phyloP scores from a whole-genome alignment of 73 alveolate species.

The Paramecium biaurelia region DNA sequence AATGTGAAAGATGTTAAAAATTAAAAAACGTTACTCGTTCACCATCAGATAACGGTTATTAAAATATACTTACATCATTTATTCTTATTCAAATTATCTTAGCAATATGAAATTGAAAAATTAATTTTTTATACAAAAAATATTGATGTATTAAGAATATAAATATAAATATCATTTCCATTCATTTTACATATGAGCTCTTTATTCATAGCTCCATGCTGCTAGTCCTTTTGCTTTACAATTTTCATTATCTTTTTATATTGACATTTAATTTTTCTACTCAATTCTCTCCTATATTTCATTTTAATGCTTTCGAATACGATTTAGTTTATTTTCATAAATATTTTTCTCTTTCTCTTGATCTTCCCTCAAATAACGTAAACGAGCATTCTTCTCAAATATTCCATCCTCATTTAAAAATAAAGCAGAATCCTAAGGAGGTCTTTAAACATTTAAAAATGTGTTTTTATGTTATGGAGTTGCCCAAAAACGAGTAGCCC shows the following conservation, averaged over 20 bases:
- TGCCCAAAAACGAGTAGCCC: slow-evolving; percentile 55
- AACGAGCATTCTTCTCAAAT: slow-evolving; percentile 54
- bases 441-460: slow-evolving; percentile 49
- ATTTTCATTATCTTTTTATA: slow-evolving; percentile 46
- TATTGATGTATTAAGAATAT: neutral
- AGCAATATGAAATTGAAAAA: neutral
- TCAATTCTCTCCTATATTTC: slow-evolving; percentile 55
- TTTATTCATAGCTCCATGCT: slow-evolving; percentile 63
- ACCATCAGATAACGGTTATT: too few species aligned
- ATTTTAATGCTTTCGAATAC: slow-evolving; percentile 43
- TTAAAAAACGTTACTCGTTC: too few species aligned
- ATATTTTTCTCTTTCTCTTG: slow-evolving; percentile 4
- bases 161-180: slow-evolving; percentile 43
- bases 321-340: slow-evolving; percentile 43
- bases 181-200: slow-evolving; percentile 61
- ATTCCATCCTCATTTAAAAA: neutral
- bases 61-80: neutral
- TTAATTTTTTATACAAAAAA: neutral
- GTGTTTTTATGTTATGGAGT: slow-evolving; percentile 57
- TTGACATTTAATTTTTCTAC: neutral
- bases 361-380: slow-evolving; percentile 53
- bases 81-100: neutral
- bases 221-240: slow-evolving; percentile 52
- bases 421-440: slow-evolving; percentile 1
- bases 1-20: neutral